Base-by-base conservation (phyloP, 495 filamentous ascomycete genomes). In the Penicillium ochrochloron region DNA sequence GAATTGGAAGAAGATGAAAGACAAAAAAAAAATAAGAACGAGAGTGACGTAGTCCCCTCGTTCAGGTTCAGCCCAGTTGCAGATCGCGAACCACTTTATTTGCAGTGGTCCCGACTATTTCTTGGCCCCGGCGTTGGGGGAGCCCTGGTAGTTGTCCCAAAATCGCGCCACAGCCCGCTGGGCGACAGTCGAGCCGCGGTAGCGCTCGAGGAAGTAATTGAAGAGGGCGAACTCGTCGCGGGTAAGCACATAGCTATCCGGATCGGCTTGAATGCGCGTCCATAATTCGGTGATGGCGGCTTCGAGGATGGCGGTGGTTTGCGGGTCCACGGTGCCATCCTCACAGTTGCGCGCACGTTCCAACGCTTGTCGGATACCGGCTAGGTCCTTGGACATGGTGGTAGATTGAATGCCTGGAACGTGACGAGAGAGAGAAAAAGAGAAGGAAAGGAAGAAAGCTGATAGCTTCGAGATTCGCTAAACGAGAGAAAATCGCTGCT, bases 211-310 rank as follows among this genome's bases (percentile, higher is more conserved):
- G 72, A 87, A 92, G 70, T 87, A 93, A 73, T 80, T 94, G 83
- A 93, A 92, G 31, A 95, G 79, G 17, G 89, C 84, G 65, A 92
- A 93, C 71, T 95, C 90, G 67, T 90, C 84, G 57, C 81, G 78
- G 11, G 75, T 84, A 75, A 94, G 85, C 17, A 93, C 69, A 73
- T 92, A 93, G 9, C 73, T 73, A n/a, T 84, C 75, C 5, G 86
- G 88, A 41, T 86, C 75, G 5, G 77, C 77, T 57, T 86, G 65
- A 29, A 95, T 78, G 60, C 82, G 87, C 8, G 62, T 67, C 90
- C 89, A 92, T 53, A 93, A 79, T 29, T 83, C 79, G 3, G 67
- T 62, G 23, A 92, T 74, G 25, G 85, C 85, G 29, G 66, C 64
- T 61, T 89, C 84, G 27, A 95, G 84, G 41, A 84, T 79, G 15